phyloP scores from a whole-genome alignment of 2,329 filamentous ascomycete species.

The Aureobasidium sp. region DNA sequence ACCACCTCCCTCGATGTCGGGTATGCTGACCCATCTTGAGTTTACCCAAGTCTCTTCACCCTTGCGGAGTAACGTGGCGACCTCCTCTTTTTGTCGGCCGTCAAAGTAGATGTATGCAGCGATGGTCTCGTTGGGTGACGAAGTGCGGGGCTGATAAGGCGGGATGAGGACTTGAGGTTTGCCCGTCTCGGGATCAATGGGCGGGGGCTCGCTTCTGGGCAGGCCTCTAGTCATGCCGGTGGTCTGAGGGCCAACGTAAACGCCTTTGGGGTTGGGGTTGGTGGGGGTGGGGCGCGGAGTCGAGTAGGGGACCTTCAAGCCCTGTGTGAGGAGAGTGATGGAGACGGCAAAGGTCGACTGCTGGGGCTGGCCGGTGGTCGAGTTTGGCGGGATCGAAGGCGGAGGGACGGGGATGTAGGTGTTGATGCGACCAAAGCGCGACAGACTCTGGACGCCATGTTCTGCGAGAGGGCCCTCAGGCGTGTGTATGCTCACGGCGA shows the following conservation, averaged over 20 bases:
- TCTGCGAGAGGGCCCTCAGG: slow-evolving; percentile 74
- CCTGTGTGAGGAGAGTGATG: slow-evolving; percentile 86
- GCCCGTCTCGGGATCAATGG: slow-evolving; percentile 28
- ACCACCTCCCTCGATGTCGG: slow-evolving; percentile 82
- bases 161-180: slow-evolving; percentile 52
- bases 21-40: slow-evolving; percentile 92
- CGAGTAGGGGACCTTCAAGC: slow-evolving; percentile 84
- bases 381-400: slow-evolving; percentile 60
- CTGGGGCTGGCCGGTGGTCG: slow-evolving; percentile 67
- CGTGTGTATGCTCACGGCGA: slow-evolving; percentile 93
- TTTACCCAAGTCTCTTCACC: slow-evolving; percentile 99
- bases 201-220: slow-evolving; percentile 44
- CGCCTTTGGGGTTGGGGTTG: slow-evolving; percentile 72
- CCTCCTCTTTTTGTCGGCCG: slow-evolving; percentile 88
- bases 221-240: slow-evolving; percentile 36
- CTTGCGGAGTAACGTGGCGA: slow-evolving; percentile 81
- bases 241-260: slow-evolving; percentile 55
- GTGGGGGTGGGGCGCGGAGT: slow-evolving; percentile 69
- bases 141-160: slow-evolving; percentile 86
- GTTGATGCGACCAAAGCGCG: slow-evolving; percentile 82
- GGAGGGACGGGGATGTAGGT: slow-evolving; percentile 95
- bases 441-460: slow-evolving; percentile 90
- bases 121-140: slow-evolving; percentile 91
- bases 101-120: slow-evolving; percentile 99
- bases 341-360: slow-evolving; percentile 96